Conservation (phyloP, 2,329 filamentous ascomycete species). For the Fusarium dimerum region DNA sequence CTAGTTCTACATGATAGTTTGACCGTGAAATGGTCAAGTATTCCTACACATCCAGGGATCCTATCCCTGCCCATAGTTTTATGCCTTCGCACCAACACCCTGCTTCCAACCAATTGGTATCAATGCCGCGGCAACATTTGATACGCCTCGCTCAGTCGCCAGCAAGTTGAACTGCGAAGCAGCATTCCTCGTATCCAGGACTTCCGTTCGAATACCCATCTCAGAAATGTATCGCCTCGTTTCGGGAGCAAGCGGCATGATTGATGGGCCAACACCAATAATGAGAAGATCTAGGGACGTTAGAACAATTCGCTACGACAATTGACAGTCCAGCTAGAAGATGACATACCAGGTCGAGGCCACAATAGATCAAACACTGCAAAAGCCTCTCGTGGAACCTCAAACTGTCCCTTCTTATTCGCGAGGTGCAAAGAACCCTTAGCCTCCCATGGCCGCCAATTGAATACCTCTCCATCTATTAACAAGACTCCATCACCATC, state of each 20-base stretch:
- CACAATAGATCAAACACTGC: constrained; percentile 76
- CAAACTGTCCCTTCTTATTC: constrained; percentile 81
- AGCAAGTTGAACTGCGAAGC: constrained; percentile 93
- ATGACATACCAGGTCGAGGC: constrained; percentile 78
- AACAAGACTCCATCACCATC: constrained; percentile 75
- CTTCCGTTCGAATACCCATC: constrained; percentile 82
- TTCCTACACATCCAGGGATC: too few species aligned
- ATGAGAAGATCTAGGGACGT: constrained; percentile 72
- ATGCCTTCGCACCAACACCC: constrained; percentile 43
- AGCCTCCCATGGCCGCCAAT: constrained; percentile 79
- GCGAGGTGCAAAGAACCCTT: constrained; percentile 52
- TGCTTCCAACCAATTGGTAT: constrained; percentile 84
- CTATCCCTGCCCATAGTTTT: not conserved
- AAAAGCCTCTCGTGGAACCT: constrained; percentile 70
- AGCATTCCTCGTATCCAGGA: constrained; percentile 91
- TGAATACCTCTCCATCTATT: constrained; percentile 83
- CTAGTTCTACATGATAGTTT: too few species aligned
- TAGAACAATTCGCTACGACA: not conserved
- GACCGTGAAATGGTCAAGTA: too few species aligned
- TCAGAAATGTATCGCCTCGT: constrained; percentile 72
- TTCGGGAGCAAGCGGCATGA: constrained; percentile 74
- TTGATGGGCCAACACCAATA: constrained; percentile 77
- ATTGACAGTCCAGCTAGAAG: not conserved
- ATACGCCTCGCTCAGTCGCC: constrained; percentile 87
- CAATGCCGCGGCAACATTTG: constrained; percentile 82